Evolutionary conservation across 345 rosid genomes (phyloP), one percentile per base, ranked within the genome.

Genomic region (Citrus trifoliata): DNA sequence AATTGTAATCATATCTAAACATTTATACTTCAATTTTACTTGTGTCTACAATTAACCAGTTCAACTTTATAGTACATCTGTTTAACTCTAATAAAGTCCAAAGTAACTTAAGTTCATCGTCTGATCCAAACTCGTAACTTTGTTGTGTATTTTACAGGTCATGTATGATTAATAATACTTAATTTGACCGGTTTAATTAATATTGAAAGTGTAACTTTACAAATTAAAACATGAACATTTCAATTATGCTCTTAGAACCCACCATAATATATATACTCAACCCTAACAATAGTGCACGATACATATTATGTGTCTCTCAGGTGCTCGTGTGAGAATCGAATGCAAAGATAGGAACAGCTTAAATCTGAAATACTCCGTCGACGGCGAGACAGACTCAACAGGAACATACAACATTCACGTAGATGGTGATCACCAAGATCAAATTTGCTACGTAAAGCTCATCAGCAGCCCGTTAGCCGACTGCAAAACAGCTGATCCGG

Each of bases 391-490:
- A 0, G 88, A 90, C 74, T 18, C 65, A 10, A 22, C 42, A 0
- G 97, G 97, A 38, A 80, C 42, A 61, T 94, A 88, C 83, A 67
- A 62, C n/a, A 82, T 92, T 37, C 9, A 27, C 58, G 87, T 92
- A 22, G 83, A 79, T 30, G 88, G 80, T 46, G 98, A 94, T 83
- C 87, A 88, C 51, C 80, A 71, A 22, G 98, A 92, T 71, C 82
- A 90, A 73, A 56, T 88, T 2, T 90, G 97, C 89, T 58, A 46
- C 5, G 86, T 81, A 8, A 74, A 63, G 30, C 88, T 91, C 18
- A 85, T 93, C 27, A 28, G 84, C 53, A 93, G 97, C 86, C 91
- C 95, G 0, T 6, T 78, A 6, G 7, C 56, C 0, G 25, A 70
- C 62, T 95, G 98, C 82, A 35, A 13, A 1, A 65, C 3, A 1